Base-by-base conservation (phyloP, 2,329 filamentous ascomycete genomes). In the Colletotrichum liriopes region DNA sequence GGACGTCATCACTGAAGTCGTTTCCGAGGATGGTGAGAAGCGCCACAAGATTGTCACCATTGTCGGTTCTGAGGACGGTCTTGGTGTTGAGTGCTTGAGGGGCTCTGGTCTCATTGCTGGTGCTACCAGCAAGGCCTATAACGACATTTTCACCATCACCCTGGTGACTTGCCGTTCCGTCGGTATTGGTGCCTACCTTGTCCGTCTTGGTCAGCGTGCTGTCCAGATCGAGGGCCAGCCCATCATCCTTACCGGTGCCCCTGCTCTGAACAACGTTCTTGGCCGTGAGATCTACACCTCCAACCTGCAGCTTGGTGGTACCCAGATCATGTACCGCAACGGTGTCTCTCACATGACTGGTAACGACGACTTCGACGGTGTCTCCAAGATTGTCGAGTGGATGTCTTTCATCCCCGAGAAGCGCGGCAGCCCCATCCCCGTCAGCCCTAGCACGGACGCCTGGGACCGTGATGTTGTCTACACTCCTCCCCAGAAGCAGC, bases 301-400 rank as follows among this genome's bases (percentile, higher is more conserved):
- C 73, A 99, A 99, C 89, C 86, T 99, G 80, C 96, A 99, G 88
- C 94, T 99, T 76, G 96, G 96, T 91, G 96, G 96, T 78, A 99
- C 96, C n/a, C 96, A 99, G 85, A 99, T 99, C 89, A 99, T 99
- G 96, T 98, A 99, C 91, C 95, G 94, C 86, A 99, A 99, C 82
- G 96, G 96, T 91, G 96, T 99, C 52, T 98, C 96, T 29, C 96
- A 99, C 87, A 96, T 98, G 94, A 98, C 96, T 77, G 96, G 96
- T 79, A 93, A 93, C 77, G 96, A 99, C 80, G 96, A 99, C 86
- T 98, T 99, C 78, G 95, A 96, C 79, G 96, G 96, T 90, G 94
- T 99, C 29, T 95, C 94, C 79, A 97, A 97, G 89, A 98, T 99
- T 81, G 94, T 98, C 61, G 93, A 97, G 82, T 99, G 96, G 96